Conservation (phyloP, 345 rosid species). For the Salix arbutifolia region DNA sequence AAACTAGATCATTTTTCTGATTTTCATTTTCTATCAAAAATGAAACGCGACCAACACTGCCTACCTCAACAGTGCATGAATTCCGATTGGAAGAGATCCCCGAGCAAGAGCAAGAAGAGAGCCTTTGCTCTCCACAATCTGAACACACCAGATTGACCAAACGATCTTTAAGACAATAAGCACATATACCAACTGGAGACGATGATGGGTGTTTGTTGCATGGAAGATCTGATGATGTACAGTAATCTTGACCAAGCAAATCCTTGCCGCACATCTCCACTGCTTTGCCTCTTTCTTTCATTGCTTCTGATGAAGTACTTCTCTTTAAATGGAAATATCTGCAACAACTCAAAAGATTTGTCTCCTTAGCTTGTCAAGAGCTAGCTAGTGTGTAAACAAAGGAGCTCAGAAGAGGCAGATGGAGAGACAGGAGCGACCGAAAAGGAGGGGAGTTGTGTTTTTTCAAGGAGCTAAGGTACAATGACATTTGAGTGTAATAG, state of each 20-base stretch:
- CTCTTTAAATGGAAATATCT: too few species aligned
- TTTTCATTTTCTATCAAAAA: constrained; percentile 73
- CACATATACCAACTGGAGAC: constrained; percentile 72
- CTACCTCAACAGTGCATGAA: constrained; percentile 57
- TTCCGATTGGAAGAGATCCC: constrained; percentile 61
- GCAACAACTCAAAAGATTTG: neutral
- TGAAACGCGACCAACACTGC: constrained; percentile 73
- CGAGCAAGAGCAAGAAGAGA: constrained; percentile 93
- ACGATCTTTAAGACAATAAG: constrained; percentile 88
- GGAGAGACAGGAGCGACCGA: constrained; percentile 19
- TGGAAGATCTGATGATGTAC: constrained; percentile 45
- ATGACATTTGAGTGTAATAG: constrained; percentile 32
- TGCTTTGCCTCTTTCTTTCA: too few species aligned
- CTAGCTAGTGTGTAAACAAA: neutral
- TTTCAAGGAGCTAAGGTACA: constrained; percentile 14
- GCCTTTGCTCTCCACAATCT: constrained; percentile 89
- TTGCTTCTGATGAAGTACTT: too few species aligned
- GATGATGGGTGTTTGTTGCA: constrained; percentile 82
- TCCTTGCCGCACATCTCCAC: constrained; percentile 11
- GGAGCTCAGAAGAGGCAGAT: neutral
- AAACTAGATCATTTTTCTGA: constrained; percentile 22
- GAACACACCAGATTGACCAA: constrained; percentile 76
- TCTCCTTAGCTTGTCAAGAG: too few species aligned
- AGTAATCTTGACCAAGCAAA: constrained; percentile 35
- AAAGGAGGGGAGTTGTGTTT: constrained; percentile 1